Percentiles rank a stretch among this genome's conserved stretches.
These are phyloP conservation scores for Pythium pectinolyticum DNA, from an alignment of 352 stramenopile genomes.

Conservation along the genomic window DNA sequence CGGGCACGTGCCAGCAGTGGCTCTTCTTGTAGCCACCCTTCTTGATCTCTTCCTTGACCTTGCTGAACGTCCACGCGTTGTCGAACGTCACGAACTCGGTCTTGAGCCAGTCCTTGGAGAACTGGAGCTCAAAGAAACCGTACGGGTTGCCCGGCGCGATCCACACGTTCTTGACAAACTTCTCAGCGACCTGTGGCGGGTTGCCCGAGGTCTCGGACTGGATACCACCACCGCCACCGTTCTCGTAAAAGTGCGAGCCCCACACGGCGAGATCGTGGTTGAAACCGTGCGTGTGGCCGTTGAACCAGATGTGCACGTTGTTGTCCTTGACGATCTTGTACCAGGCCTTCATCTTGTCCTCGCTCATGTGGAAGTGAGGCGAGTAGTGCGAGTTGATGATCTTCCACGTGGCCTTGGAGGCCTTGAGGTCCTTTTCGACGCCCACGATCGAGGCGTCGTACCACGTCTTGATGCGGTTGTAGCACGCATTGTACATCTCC, in stretches of 20 bases:
- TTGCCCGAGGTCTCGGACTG: constrained; percentile 82
- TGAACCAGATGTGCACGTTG: constrained; percentile 77
- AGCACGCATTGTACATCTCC: constrained; percentile 79
- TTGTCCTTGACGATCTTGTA: constrained; percentile 81
- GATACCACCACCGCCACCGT: constrained; percentile 83
- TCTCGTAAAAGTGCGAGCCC: constrained; percentile 89
- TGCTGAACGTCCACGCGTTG: constrained; percentile 76
- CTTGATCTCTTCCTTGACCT: constrained; percentile 72
- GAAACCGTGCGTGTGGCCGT: constrained; percentile 87
- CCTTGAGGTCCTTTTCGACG: constrained; percentile 65
- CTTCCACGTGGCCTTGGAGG: constrained; percentile 83
- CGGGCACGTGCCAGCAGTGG: constrained; percentile 85
- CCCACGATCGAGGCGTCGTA: constrained; percentile 72
- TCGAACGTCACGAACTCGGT: constrained; percentile 87
- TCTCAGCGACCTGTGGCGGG: constrained; percentile 66
- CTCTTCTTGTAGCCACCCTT: constrained; percentile 76
- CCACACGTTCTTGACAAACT: constrained; percentile 82
- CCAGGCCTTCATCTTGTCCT: constrained; percentile 89
- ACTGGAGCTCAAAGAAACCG: constrained; percentile 83
- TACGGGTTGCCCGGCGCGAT: constrained; percentile 79
- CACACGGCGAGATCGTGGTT: constrained; percentile 85
- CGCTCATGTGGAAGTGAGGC: constrained; percentile 87
- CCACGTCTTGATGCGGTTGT: constrained; percentile 74
- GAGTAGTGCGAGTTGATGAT: constrained; percentile 90
- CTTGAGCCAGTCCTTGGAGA: constrained; percentile 84